A percentile compares a stretch with the other conserved stretches of the same genome.
These are phyloP conservation scores for Pseudonitzschia pungens DNA, from an alignment of 108 stramenopile species.

Conservation along the genomic window DNA sequence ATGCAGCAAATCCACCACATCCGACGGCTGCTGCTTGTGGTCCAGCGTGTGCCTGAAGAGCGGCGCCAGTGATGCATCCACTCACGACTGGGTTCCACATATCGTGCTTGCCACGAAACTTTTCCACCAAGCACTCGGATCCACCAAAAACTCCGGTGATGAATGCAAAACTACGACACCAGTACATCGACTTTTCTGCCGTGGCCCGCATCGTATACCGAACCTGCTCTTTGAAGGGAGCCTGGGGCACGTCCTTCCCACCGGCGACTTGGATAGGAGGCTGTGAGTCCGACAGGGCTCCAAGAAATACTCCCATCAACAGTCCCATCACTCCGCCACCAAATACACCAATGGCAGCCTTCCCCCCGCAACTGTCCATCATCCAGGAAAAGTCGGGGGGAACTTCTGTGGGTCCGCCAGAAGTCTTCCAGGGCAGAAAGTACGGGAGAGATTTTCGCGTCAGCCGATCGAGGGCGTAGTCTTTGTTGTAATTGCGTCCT, in stretches of 20 bases:
- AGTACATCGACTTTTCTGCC: constrained; percentile 84
- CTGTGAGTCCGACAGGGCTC: constrained; percentile 83
- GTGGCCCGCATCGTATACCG: constrained; percentile 73
- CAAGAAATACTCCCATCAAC: constrained; percentile 90
- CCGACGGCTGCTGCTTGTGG: constrained; percentile 90
- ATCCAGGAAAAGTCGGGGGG: constrained; percentile 87
- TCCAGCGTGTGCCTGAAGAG: constrained; percentile 86
- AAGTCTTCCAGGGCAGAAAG: constrained; percentile 62
- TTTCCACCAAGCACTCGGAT: constrained; percentile 90
- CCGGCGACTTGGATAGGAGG: constrained; percentile 83
- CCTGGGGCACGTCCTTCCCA: constrained; percentile 85
- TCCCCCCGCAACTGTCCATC: constrained; percentile 77
- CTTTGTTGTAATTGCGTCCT: constrained; percentile 8
- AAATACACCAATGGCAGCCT: constrained; percentile 84
- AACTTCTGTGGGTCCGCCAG: constrained; percentile 55
- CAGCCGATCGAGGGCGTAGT: constrained; percentile 36
- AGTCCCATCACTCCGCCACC: constrained; percentile 87
- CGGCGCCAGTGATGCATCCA: constrained; percentile 92
- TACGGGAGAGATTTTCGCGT: constrained; percentile 67
- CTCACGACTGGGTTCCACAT: constrained; percentile 89
- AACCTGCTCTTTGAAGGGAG: constrained; percentile 83
- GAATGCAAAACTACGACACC: constrained; percentile 91
- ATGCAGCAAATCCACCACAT: constrained; percentile 94
- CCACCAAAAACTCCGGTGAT: constrained; percentile 92
- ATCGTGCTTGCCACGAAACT: constrained; percentile 91